Evolutionary conservation across 768 basidiomycete species (phyloP).

Genomic region (Leccinum pellstonianum): DNA sequence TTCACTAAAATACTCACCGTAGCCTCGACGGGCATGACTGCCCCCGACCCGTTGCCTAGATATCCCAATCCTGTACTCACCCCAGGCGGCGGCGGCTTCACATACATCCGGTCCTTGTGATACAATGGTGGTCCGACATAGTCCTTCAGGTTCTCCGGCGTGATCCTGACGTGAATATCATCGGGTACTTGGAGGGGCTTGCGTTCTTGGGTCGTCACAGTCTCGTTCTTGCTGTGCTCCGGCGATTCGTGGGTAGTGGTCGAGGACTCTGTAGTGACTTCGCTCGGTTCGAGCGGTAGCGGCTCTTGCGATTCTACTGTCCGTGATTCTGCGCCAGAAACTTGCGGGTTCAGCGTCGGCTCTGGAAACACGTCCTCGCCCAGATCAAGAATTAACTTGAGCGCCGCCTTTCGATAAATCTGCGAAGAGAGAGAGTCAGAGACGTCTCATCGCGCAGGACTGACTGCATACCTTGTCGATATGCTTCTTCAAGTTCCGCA

Average conservation of each 20-base stretch:
- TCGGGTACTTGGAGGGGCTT: slow-evolving; percentile 80
- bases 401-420: slow-evolving; percentile 96
- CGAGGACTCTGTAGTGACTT: slow-evolving; percentile 16
- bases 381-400: slow-evolving; percentile 86
- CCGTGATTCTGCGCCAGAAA: slow-evolving; percentile 20
- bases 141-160: slow-evolving; percentile 86
- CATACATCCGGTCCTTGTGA: slow-evolving; percentile 92
- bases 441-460: background rate
- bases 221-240: slow-evolving; percentile 37
- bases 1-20: slow-evolving; percentile 52
- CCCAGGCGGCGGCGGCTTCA: slow-evolving; percentile 76
- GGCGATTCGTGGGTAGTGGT: slow-evolving; percentile 18
- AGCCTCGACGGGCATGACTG: slow-evolving; percentile 96
- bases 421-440: slow-evolving; percentile 31
- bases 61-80: slow-evolving; percentile 96
- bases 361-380: slow-evolving; percentile 87
- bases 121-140: slow-evolving; percentile 97
- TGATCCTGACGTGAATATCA: slow-evolving; percentile 76
- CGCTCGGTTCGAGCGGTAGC: slow-evolving; percentile 36
- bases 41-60: slow-evolving; percentile 92
- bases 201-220: slow-evolving; percentile 74
- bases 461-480: slow-evolving; percentile 84
- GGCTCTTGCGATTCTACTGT: slow-evolving; percentile 57
- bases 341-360: slow-evolving; percentile 36
- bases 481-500: slow-evolving; percentile 95